Evolutionary conservation across 345 rosid genomes (phyloP).

Genomic region (Anacardium occidentale): DNA sequence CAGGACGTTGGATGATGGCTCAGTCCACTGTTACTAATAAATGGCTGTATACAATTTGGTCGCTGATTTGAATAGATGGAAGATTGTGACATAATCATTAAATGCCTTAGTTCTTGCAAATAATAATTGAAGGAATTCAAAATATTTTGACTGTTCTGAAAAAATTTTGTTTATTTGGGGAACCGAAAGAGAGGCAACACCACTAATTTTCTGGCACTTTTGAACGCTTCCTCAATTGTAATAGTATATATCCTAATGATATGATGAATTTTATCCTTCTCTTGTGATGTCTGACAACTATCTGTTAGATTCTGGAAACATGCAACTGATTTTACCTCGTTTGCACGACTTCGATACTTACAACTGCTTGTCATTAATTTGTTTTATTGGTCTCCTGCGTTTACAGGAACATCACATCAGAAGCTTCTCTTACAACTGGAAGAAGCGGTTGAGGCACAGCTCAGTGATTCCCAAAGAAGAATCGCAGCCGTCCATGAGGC

Average conservation of each 20-base stretch:
- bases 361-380: slow-evolving; percentile 2
- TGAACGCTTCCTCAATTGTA: neutral
- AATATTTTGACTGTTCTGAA: neutral
- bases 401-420: slow-evolving; percentile 67
- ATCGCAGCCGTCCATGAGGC: slow-evolving; percentile 65
- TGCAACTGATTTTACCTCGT: neutral
- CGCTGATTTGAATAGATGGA: slow-evolving; percentile 2
- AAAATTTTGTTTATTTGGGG: neutral
- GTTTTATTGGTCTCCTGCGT: slow-evolving; percentile 13
- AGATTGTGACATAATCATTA: neutral
- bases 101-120: neutral
- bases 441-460: slow-evolving; percentile 56
- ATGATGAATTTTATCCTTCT: neutral
- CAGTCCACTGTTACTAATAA: neutral
- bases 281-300: slow-evolving; percentile 4
- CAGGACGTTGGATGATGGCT: neutral
- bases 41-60: neutral
- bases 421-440: slow-evolving; percentile 64
- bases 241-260: neutral
- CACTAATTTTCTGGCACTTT: neutral
- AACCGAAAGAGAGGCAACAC: neutral
- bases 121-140: neutral
- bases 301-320: neutral
- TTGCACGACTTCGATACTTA: slow-evolving; percentile 1
- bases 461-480: slow-evolving; percentile 61